A percentile compares a stretch with the other conserved stretches of the same genome.
Evolutionary conservation across 1,284 basidiomycete genomes (phyloP).

Genomic region (Cryptococcus deneoformans): DNA sequence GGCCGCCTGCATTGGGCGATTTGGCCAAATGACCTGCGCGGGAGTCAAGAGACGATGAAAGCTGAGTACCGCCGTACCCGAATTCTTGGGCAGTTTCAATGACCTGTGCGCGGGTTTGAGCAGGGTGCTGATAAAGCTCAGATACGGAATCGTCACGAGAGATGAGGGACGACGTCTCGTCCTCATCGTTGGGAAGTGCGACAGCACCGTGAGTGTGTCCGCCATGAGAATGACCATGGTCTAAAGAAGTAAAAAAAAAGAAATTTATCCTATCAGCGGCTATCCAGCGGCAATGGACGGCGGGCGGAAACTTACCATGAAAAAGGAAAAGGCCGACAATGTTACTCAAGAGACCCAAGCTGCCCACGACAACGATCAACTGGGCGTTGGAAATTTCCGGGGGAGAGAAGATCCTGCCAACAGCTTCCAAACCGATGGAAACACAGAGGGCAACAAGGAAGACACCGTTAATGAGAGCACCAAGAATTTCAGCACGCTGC

Average conservation of each 20-base stretch:
- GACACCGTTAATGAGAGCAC: slow-evolving; percentile 92
- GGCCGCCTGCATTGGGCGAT: slow-evolving; percentile 19
- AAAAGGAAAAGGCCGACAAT: slow-evolving; percentile 92
- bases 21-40: slow-evolving; percentile 13
- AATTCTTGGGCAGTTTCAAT: slow-evolving; percentile 85
- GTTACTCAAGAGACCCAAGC: slow-evolving; percentile 85
- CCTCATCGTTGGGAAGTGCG: slow-evolving; percentile 19
- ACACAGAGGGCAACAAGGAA: slow-evolving; percentile 95
- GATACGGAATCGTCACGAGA: slow-evolving; percentile 38
- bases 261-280: neutral
- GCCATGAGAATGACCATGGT: slow-evolving; percentile 65
- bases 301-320: slow-evolving; percentile 63
- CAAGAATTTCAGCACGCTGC: slow-evolving; percentile 98
- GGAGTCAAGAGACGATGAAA: slow-evolving; percentile 8
- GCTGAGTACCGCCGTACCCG: slow-evolving; percentile 44
- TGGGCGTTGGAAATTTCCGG: slow-evolving; percentile 86
- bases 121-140: slow-evolving; percentile 63
- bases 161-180: slow-evolving; percentile 20
- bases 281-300: neutral
- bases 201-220: slow-evolving; percentile 29
- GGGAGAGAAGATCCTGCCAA: slow-evolving; percentile 81
- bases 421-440: slow-evolving; percentile 89
- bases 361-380: slow-evolving; percentile 87
- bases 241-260: slow-evolving; percentile 47
- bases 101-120: slow-evolving; percentile 80